Conservation (phyloP, 192 early-diverging fungal species). For the Borealophlyctis nickersoniae region DNA sequence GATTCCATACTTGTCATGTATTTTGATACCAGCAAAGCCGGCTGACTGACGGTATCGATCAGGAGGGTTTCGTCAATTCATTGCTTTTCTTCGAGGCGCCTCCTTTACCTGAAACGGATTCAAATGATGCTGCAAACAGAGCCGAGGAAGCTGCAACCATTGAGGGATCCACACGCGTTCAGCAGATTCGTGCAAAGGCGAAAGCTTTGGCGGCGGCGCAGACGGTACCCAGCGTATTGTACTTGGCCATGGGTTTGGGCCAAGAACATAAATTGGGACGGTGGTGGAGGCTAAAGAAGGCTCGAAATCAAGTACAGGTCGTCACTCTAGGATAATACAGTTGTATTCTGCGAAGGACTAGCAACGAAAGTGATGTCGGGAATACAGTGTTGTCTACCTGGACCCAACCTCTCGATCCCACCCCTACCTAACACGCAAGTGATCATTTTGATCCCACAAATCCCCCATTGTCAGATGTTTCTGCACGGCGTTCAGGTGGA, state of each 20-base stretch:
- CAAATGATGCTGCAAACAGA: not conserved
- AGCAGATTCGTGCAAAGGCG: not conserved
- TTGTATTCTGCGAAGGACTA: no score
- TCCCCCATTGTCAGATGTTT: no score
- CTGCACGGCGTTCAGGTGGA: no score
- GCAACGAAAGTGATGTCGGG: constrained; percentile 56
- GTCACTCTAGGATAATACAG: constrained; percentile 68
- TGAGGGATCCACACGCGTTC: not conserved
- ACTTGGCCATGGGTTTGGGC: constrained; percentile 72
- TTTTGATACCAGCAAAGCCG: not conserved
- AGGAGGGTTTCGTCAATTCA: constrained; percentile 54
- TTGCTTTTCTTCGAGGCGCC: constrained; percentile 53
- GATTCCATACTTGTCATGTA: not conserved
- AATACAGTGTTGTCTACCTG: no score
- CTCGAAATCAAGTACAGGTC: constrained; percentile 70
- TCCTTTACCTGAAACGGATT: constrained; percentile 6
- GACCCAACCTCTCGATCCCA: no score
- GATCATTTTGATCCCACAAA: no score
- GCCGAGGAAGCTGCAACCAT: constrained; percentile 1
- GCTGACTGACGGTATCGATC: not conserved
- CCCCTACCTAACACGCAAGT: no score
- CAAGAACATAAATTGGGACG: constrained; percentile 89
- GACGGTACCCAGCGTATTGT: constrained; percentile 23
- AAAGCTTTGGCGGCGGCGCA: not conserved
- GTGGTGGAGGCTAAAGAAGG: constrained; percentile 79